Base-by-base conservation (phyloP, 176 grass and related monocot species). In the Oryza australiensis region DNA sequence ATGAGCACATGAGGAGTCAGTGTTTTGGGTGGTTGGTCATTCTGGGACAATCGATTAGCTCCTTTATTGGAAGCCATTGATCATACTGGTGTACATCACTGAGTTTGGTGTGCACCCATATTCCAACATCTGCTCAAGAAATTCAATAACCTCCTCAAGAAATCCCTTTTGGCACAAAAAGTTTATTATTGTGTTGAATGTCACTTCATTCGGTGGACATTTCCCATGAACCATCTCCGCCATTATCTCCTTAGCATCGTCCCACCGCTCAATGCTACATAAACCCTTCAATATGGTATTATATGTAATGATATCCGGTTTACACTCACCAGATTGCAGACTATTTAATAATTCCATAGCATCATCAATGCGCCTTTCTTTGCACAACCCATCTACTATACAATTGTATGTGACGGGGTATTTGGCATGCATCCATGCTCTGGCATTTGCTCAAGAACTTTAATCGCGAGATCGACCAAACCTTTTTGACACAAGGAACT, bases 341-440 rank as follows among this genome's bases (percentile, higher is more conserved):
- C 71, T 43, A 38, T 66, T 86, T 49, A 92, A 28, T 63, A 81
- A 74, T 46, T 89, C 55, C 20, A 89, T 49, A 57, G 90, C 87
- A 13, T 72, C 86, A 9, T 87, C 84, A 71, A 87, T 67, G 74
- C 75, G 63, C 32, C 72, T 84, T 72, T 65, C 63, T 33, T 89
- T 89, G 77, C 91, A 92, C 67, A 92, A 87, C 41, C 80, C 91
- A 70, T 89, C 81, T 5, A 92, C 40, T 18, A 92, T 67, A 34
- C 84, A 80, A 41, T 84, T 92, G 43, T 89, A 92, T n/a, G 84
- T 92, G 81, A 92, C 7, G 4, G 15, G 4, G 15, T 83, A 75
- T 85, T 80, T 70, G 62, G 84, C 60, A 12, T 75, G 73, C 82
- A 93, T 27, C 87, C 73, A 2, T 89, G 73, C 77, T 89, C 84